A percentile compares a stretch with the other conserved stretches of the same genome.
These are phyloP conservation scores for Suhomyces sp. DNA, from an alignment of 805 yeast species.

Conservation along the genomic window DNA sequence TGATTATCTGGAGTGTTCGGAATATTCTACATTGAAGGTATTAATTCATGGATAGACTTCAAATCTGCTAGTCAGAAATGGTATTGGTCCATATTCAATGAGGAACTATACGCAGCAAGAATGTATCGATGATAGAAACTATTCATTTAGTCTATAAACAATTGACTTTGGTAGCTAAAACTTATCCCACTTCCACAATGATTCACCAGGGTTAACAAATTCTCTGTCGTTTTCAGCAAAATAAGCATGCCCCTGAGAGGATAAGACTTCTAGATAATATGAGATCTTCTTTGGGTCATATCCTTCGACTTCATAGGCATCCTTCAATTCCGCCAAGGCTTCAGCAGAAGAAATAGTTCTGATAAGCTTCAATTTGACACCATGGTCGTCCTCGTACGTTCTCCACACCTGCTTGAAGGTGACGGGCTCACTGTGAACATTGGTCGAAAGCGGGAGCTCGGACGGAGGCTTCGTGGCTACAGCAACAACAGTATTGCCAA, in stretches of 20 bases:
- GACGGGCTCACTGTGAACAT: conserved; percentile 42
- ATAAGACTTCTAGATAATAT: conserved; percentile 30
- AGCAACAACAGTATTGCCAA: conserved; percentile 17
- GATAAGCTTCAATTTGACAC: conserved; percentile 21
- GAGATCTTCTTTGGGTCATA: conserved; percentile 34
- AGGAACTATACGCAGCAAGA: too few relatives aligned
- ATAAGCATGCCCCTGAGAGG: conserved; percentile 36
- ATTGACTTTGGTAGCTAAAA: too few relatives aligned
- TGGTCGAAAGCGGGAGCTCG: conserved; percentile 43
- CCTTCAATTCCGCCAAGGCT: conserved; percentile 29
- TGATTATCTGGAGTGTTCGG: too few relatives aligned
- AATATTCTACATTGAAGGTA: too few relatives aligned
- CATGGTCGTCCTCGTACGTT: conserved; percentile 40
- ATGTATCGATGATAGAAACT: too few relatives aligned
- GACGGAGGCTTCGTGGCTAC: conserved; percentile 21
- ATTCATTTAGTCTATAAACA: too few relatives aligned
- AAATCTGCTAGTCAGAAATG: too few relatives aligned
- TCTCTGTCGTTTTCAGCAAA: conserved; percentile 37
- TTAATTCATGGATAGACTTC: too few relatives aligned
- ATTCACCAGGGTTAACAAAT: conserved; percentile 45
- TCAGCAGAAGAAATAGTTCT: conserved; percentile 21
- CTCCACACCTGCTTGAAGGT: conserved; percentile 38
- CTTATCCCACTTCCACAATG: conserved; percentile 45
- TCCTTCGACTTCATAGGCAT: conserved; percentile 22
- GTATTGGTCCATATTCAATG: too few relatives aligned